Evolutionary conservation across 139 green algal species (phyloP), one percentile per base, ranked within the genome.

Genomic region (Pleodorina starrii): DNA sequence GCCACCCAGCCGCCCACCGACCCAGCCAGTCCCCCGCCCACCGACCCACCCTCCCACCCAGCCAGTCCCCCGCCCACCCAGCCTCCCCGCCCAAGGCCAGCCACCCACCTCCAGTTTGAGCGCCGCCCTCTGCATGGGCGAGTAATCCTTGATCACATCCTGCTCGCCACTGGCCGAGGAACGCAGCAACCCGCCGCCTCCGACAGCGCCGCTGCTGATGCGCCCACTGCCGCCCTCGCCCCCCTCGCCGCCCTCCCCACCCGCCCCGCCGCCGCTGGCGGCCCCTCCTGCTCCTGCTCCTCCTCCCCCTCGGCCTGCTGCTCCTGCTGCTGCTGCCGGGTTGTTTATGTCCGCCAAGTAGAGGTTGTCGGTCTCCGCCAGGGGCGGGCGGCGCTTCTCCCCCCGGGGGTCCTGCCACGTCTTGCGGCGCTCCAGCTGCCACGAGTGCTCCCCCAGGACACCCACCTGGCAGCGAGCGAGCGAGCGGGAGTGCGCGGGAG

Each of bases 401-500:
- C 85, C 93, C 0, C 85, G 35, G 5, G 90, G 83, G 78, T 95
- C 94, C 79, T 71, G 90, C 92, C 92, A 96, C 3, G 90, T 94
- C 68, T 51, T 57, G 11, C 85, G 76, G 36, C 91, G 36, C 3
- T 93, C 90, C 51, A 97, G 54, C 27, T 89, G 76, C 94, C 94
- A 97, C 36, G 29, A 83, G 89, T 96, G 91, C 68, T 92, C 77
- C 1, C 94, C 94, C 66, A 96, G 91, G 54, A 93, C n/a, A 16
- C 94, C 94, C 23, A 96, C 35, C 77, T 84, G 50, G 27, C 21
- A 14, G 48, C 9, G 44, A 12, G 43, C 19, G 43, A 11, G 73
- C 23, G 43, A 27, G 73, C 23, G 25, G 43, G 54, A 25, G 43
- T 60, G 51, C 17, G 17, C 17, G 51, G 14, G 51, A 27, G 17